Evolutionary conservation across 345 rosid genomes (phyloP), one percentile per base, ranked within the genome.

Genomic region (Linum tenue): DNA sequence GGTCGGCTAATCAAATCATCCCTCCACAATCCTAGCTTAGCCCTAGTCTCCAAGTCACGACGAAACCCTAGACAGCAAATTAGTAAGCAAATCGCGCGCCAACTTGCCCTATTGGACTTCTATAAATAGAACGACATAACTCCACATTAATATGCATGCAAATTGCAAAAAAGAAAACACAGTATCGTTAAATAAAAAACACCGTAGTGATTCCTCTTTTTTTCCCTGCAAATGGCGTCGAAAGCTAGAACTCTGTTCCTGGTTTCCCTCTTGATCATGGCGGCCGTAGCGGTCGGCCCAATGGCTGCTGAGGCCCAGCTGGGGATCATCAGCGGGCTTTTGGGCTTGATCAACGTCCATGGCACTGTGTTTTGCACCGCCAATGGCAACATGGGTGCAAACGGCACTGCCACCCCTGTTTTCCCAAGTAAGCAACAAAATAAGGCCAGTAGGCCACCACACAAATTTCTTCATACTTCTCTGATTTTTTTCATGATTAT

Each of bases 331-430:
- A 64, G 68, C 3, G 67, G 72, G 36, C 77, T 80, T 59, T 75
- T 81, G 5, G 80, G 80, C 16, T 64, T 81, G 73, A 67, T 79
- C 64, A 73, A 41, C 39, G 75, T 90, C 73, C 69, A 75, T 40
- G 91, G 90, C 10, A 71, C 71, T 31, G 1, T 90, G 4, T 69
- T 59, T 17, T 87, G 97, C 81, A 74, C 83, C 53, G 48, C 39
- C 72, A 79, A 77, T 68, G 83, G 82, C 48, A 79, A 70, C 16
- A 64, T 75, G 37, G 74, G 73, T 14, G 61, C n/a, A 0, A 80
- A 73, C 67, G 77, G 77, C 74, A 62, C 72, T 8, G 50, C 82
- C 6, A 78, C 79, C 67, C 82, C 86, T 2, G 73, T 65, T 69
- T 82, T 83, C 62, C 67, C 81, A 0, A 76, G 89, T 84, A 78